Percentiles rank a stretch among this genome's conserved stretches.
These are phyloP conservation scores for Rhodotorula glutinis DNA, from an alignment of 1,284 basidiomycete species.

Conservation along the genomic window DNA sequence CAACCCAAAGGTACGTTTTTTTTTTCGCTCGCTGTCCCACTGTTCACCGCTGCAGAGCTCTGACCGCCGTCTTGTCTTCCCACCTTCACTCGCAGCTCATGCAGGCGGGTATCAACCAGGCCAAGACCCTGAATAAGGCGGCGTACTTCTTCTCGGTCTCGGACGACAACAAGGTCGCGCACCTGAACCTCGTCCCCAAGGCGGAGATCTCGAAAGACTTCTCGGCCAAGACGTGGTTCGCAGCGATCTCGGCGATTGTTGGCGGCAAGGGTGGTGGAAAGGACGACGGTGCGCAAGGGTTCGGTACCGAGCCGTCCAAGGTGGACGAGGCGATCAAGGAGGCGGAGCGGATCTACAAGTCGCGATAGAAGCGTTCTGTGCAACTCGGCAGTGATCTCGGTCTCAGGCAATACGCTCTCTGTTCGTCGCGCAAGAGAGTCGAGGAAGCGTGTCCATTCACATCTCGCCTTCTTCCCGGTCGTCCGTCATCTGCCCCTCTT, in stretches of 20 bases:
- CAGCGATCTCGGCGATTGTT: constrained; percentile 68
- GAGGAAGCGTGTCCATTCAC: neutral
- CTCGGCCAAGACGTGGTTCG: constrained; percentile 79
- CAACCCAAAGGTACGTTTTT: constrained; percentile 72
- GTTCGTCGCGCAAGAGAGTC: neutral
- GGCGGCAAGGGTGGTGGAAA: constrained; percentile 95
- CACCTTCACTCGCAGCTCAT: constrained; percentile 59
- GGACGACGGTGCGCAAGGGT: constrained; percentile 81
- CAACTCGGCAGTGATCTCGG: neutral
- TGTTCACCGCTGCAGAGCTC: neutral
- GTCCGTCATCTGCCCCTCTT: constrained; percentile 11
- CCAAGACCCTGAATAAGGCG: constrained; percentile 74
- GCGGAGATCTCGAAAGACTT: constrained; percentile 59
- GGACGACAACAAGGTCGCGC: constrained; percentile 65
- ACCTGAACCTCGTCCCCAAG: constrained; percentile 82
- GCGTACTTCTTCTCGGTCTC: constrained; percentile 86
- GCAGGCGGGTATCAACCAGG: constrained; percentile 64
- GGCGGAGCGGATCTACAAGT: constrained; percentile 24
- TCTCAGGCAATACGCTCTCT: neutral
- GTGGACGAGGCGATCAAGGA: constrained; percentile 64
- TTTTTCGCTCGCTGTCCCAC: too few species aligned
- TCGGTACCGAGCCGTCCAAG: constrained; percentile 66
- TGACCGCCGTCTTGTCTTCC: neutral
- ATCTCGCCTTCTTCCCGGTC: constrained; percentile 21
- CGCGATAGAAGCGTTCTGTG: neutral